Percentiles rank a stretch among this genome's conserved stretches.
Evolutionary conservation across 805 yeast species (phyloP).

Genomic region (Kodamaea hsintzibuensis): DNA sequence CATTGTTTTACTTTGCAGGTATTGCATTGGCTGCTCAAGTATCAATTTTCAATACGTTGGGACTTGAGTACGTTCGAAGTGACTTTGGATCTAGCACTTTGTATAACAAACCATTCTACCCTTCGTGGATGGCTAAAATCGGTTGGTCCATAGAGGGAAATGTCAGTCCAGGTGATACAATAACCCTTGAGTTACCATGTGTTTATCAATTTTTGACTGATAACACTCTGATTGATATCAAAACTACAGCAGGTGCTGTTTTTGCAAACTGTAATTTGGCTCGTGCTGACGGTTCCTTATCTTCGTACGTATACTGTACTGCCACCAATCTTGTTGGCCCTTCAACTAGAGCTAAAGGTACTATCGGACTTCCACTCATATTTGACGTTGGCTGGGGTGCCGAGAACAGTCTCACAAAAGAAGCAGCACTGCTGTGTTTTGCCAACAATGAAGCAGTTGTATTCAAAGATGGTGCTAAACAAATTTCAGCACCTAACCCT

Average conservation of each 20-base stretch:
- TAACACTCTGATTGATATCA: neutral
- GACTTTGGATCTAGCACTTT: neutral
- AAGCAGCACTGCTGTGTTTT: neutral
- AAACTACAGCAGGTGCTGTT: neutral
- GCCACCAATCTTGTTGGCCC: neutral
- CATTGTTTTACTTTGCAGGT: too few species aligned
- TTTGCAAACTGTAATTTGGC: neutral
- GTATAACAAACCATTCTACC: neutral
- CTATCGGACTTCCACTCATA: neutral
- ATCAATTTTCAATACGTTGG: neutral
- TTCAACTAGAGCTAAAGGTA: neutral
- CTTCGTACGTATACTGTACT: neutral
- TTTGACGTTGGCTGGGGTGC: neutral
- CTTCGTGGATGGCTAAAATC: neutral
- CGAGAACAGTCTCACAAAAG: neutral
- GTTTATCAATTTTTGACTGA: neutral
- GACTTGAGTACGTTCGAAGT: neutral
- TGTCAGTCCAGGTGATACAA: neutral
- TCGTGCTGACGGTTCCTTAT: neutral
- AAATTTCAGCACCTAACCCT: neutral
- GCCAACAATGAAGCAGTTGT: neutral
- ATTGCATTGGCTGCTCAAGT: neutral
- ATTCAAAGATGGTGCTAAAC: neutral
- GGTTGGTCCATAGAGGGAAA: neutral
- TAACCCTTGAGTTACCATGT: neutral